These are phyloP conservation scores for Candida xiaguanensis DNA, from an alignment of 805 yeast genomes.

Conservation along the genomic window DNA sequence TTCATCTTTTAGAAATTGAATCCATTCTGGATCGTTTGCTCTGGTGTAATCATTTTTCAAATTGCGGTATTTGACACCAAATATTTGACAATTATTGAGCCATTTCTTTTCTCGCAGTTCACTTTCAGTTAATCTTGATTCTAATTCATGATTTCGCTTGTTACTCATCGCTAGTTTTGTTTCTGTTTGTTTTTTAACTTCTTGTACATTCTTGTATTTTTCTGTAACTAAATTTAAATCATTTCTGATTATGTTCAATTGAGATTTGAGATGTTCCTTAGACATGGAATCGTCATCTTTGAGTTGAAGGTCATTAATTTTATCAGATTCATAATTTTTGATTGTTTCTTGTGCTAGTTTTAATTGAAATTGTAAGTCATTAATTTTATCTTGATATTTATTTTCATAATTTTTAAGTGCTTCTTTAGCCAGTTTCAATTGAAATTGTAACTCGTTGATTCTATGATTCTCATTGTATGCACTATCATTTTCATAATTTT, in stretches of 20 bases:
- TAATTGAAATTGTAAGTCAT: constrained; percentile 18
- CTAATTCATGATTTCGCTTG: constrained; percentile 19
- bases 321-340: constrained; percentile 2
- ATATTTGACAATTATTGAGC: constrained; percentile 6
- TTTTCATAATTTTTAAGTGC: too few species aligned
- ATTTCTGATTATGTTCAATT: background rate
- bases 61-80: constrained; percentile 1
- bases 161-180: constrained; percentile 3
- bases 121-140: constrained; percentile 17
- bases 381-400: constrained; percentile 16
- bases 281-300: background rate
- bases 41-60: background rate
- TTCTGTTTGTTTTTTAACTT: background rate
- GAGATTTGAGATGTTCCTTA: constrained; percentile 2
- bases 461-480: too few species aligned
- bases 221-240: constrained; percentile 2
- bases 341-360: constrained; percentile 4
- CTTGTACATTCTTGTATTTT: background rate
- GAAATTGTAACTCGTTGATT: too few species aligned
- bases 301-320: background rate
- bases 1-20: constrained; percentile 33
- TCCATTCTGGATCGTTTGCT: constrained; percentile 1
- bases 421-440: constrained; percentile 8
- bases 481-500: constrained; percentile 1
- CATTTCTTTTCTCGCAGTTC: constrained; percentile 14